phyloP scores from a whole-genome alignment of 306 rosid genomes.

The Sophora flavescens region DNA sequence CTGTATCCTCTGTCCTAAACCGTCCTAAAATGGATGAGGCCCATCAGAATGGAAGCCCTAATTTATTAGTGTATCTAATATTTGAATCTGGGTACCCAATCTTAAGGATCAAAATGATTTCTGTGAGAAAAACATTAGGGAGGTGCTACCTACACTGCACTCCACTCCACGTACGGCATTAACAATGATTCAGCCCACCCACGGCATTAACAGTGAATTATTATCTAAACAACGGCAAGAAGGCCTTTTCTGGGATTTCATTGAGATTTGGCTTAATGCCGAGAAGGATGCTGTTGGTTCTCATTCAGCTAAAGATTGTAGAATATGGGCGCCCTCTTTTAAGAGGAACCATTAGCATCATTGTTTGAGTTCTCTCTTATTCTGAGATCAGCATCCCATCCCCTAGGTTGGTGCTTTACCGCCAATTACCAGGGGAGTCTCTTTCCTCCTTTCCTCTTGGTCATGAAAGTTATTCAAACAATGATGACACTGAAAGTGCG shows the following conservation, averaged over 20 bases:
- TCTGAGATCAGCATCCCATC: conserved; percentile 91
- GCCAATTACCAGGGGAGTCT: conserved; percentile 80
- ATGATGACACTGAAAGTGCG: conserved; percentile 46
- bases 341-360: conserved; percentile 73
- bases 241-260: conserved; percentile 81
- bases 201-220: conserved; percentile 77
- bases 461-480: conserved; percentile 59
- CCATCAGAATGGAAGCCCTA: background rate
- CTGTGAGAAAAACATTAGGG: background rate
- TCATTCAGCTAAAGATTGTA: conserved; percentile 70
- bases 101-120: background rate
- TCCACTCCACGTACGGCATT: no score
- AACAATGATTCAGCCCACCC: no score
- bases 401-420: conserved; percentile 82
- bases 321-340: conserved; percentile 62
- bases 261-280: conserved; percentile 69
- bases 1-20: background rate
- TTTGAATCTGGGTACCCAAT: background rate
- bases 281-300: conserved; percentile 56
- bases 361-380: conserved; percentile 84
- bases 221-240: conserved; percentile 72
- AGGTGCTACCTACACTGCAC: no score
- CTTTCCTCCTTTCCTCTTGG: conserved; percentile 79
- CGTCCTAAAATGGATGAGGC: conserved; percentile 13
- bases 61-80: background rate